phyloP scores from a whole-genome alignment of 805 yeast genomes.

The Komagataella kurtzmanii region DNA sequence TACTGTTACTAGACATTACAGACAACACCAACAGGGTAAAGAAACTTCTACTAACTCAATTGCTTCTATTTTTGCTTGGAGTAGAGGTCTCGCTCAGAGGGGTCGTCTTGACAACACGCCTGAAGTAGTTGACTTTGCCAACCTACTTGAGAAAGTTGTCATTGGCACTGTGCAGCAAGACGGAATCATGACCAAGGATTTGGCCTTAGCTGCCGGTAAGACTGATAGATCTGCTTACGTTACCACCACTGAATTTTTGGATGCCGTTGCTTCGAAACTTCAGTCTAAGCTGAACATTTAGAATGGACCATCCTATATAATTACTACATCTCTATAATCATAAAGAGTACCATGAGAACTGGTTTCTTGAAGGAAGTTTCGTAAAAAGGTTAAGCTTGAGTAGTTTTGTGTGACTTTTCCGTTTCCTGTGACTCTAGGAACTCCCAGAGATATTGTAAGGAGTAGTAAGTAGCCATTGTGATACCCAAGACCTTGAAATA shows the following conservation, averaged over 20 bases:
- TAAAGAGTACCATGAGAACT: constrained; percentile 3
- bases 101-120: constrained; percentile 65
- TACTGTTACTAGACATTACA: constrained; percentile 76
- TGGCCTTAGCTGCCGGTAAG: constrained; percentile 60
- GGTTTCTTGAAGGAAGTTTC: not conserved
- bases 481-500: constrained; percentile 27
- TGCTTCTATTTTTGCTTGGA: constrained; percentile 79
- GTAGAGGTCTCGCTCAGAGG: constrained; percentile 75
- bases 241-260: constrained; percentile 64
- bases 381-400: not conserved
- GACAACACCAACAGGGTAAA: constrained; percentile 71
- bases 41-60: constrained; percentile 79
- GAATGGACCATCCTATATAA: not conserved
- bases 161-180: constrained; percentile 62
- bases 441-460: constrained; percentile 30
- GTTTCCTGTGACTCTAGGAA: constrained; percentile 17
- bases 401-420: constrained; percentile 4
- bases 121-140: constrained; percentile 55
- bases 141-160: constrained; percentile 51
- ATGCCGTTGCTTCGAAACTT: constrained; percentile 45
- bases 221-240: constrained; percentile 51
- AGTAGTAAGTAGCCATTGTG: constrained; percentile 32
- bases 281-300: not conserved
- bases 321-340: not conserved
- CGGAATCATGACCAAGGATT: constrained; percentile 73